phyloP scores from a whole-genome alignment of 495 filamentous ascomycete species.

The Elaphomyces granulatus region DNA sequence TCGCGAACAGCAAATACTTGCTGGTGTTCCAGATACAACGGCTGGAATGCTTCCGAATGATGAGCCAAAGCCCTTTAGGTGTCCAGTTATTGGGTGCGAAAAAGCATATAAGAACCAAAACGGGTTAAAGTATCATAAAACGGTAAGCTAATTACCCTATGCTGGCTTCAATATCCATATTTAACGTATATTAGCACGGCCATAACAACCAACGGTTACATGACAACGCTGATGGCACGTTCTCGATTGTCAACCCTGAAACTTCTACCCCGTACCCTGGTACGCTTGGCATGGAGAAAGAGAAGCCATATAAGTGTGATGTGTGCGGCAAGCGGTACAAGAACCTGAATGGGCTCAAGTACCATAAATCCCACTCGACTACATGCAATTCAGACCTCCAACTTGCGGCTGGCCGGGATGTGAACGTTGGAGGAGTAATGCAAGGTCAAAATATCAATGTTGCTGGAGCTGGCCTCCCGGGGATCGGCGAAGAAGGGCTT shows the following conservation, averaged over 20 bases:
- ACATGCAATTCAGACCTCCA: constrained; percentile 46
- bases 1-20: constrained; percentile 59
- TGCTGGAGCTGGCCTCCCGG: constrained; percentile 36
- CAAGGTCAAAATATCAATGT: constrained; percentile 38
- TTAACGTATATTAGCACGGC: constrained; percentile 50
- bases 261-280: constrained; percentile 89
- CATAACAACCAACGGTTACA: constrained; percentile 93
- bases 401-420: constrained; percentile 25
- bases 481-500: constrained; percentile 37
- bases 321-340: constrained; percentile 98
- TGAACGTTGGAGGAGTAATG: constrained; percentile 34
- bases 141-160: constrained; percentile 33
- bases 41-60: constrained; percentile 34
- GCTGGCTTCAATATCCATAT: background rate
- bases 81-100: constrained; percentile 95
- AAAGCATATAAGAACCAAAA: constrained; percentile 99
- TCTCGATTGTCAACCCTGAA: constrained; percentile 94
- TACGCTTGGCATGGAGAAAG: constrained; percentile 97
- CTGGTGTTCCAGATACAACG: constrained; percentile 43
- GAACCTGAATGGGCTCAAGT: constrained; percentile 94
- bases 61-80: constrained; percentile 92
- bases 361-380: constrained; percentile 77
- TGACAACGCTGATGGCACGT: constrained; percentile 90
- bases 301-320: constrained; percentile 96
- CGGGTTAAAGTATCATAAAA: constrained; percentile 75